These are phyloP conservation scores for Trametes cingulata DNA, from an alignment of 768 basidiomycete species.

Conservation along the genomic window DNA sequence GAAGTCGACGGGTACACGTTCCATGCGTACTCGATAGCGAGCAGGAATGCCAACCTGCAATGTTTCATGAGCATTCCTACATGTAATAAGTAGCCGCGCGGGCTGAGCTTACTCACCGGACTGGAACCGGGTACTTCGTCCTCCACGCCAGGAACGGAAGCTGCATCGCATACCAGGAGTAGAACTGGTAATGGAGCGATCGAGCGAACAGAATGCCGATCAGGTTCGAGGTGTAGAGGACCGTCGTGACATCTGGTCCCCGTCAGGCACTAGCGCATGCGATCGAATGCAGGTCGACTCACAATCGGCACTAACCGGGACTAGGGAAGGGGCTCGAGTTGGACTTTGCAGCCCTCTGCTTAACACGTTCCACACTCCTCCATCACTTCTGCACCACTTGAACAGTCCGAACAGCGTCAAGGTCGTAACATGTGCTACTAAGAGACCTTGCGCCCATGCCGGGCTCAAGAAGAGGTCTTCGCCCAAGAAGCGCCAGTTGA, in stretches of 20 bases:
- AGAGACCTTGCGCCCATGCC: conserved; percentile 58
- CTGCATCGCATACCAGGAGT: conserved; percentile 95
- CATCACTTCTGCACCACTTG: conserved; percentile 77
- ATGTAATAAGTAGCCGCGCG: too few species aligned
- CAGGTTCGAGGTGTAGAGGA: conserved; percentile 89
- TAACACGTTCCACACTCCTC: conserved; percentile 62
- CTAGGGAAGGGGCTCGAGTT: conserved; percentile 45
- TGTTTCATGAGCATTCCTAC: neutral
- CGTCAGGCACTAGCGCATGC: conserved; percentile 15
- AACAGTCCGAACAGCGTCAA: conserved; percentile 67
- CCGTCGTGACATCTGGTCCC: conserved; percentile 47
- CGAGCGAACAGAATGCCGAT: conserved; percentile 91
- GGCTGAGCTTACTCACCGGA: conserved; percentile 50
- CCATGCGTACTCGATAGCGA: conserved; percentile 82
- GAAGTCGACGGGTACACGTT: conserved; percentile 82
- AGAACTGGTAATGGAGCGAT: conserved; percentile 97
- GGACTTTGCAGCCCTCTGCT: conserved; percentile 54
- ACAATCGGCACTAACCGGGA: conserved; percentile 64
- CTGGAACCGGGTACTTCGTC: conserved; percentile 57
- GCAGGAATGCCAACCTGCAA: conserved; percentile 58
- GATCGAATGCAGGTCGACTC: conserved; percentile 29
- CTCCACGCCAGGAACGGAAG: conserved; percentile 82
- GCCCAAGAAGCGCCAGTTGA: conserved; percentile 91
- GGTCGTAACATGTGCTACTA: conserved; percentile 62
- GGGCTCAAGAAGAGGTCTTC: conserved; percentile 75